Evolutionary conservation across 2,329 filamentous ascomycete species (phyloP).

Genomic region (Aspergillus flavus): DNA sequence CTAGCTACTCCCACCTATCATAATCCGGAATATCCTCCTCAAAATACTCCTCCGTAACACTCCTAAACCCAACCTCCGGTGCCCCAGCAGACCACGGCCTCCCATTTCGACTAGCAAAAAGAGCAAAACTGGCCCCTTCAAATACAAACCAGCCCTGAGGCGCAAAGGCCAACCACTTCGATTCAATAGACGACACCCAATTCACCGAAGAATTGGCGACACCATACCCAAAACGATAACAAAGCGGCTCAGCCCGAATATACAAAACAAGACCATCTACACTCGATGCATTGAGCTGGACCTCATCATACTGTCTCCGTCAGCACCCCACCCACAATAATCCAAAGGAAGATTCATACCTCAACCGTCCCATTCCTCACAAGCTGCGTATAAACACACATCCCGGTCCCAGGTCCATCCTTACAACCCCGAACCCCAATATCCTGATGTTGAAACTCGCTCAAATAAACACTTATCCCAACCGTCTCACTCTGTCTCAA

Average conservation of each 20-base stretch:
- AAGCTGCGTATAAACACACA: constrained; percentile 1
- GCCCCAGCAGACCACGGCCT: constrained; percentile 6
- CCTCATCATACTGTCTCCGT: neutral
- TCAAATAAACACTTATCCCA: constrained; percentile 2
- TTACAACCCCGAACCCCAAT: constrained; percentile 6
- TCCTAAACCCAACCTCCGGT: constrained; percentile 6
- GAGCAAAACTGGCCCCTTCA: constrained; percentile 4
- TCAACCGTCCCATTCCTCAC: neutral
- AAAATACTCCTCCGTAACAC: constrained; percentile 6
- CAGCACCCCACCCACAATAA: neutral
- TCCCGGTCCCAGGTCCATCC: neutral
- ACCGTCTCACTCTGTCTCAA: neutral
- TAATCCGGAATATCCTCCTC: constrained; percentile 4
- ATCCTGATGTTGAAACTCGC: constrained; percentile 1
- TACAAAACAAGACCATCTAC: neutral
- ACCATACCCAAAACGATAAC: neutral
- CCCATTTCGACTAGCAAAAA: constrained; percentile 11
- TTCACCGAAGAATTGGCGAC: neutral
- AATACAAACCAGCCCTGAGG: neutral
- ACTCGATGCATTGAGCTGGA: neutral
- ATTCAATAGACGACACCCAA: neutral
- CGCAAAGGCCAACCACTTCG: neutral
- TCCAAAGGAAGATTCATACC: neutral
- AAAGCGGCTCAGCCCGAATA: neutral
- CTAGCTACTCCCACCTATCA: neutral